Evolutionary conservation across 1,284 basidiomycete genomes (phyloP), one percentile per base, ranked within the genome.

Genomic region (Ganoderma sinense): DNA sequence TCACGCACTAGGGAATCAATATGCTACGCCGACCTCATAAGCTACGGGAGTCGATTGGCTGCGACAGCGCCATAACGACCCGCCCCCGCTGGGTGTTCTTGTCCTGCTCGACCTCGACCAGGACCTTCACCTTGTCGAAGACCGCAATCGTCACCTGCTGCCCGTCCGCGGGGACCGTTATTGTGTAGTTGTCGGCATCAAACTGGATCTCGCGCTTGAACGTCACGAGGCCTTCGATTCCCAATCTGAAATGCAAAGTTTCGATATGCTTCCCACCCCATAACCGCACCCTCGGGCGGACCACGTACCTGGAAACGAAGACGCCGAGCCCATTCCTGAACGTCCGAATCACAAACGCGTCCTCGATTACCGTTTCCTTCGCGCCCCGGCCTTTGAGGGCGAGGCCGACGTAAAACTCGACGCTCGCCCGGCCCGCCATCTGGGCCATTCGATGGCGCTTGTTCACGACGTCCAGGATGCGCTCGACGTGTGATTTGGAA

Each of bases 341-440:
- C 1, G 94, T 92, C 66, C 97, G 85, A 73, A 99, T 98, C 29
- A 99, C 96, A 78, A 97, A 99, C 1, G 97, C 97, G 45, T 98
- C 95, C 77, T 97, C 96, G 4, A 81, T 82, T 11, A 93, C 91
- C n/a, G 71, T 75, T 77, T 75, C 81, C 76, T 75, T 82, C 80
- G 87, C 86, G 68, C 89, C 89, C 10, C 93, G 85, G 0, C 87
- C 89, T 76, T 96, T 96, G 73, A 99, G 85, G 1, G 96, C 96
- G 16, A 99, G 84, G 0, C 97, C 97, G 59, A 99, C 97, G 78
- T 98, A 99, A 77, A 99, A 99, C 83, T 99, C 97, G 40, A 99
- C 94, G 76, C 94, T 97, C 0, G 98, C 97, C 13, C 98, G 87
- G 2, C 96, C 91, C 0, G 98, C 98, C 92, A 97, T 97, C 80